Evolutionary conservation across 2,329 filamentous ascomycete species (phyloP).

Genomic region (Trichophyton verrucosum): DNA sequence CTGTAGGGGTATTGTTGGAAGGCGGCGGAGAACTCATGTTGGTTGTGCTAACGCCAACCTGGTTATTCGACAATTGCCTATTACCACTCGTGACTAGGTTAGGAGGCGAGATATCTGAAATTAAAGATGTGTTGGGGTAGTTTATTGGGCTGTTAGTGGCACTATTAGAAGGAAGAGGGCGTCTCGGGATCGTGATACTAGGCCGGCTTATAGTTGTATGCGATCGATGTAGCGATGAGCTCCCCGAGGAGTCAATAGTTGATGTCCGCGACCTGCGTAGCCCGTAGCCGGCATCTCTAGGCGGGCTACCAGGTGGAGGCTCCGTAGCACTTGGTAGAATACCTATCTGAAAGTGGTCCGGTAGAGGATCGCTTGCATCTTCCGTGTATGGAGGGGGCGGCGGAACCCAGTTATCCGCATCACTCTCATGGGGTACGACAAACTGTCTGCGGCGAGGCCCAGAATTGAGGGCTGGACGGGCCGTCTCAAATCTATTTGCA

Average conservation of each 20-base stretch:
- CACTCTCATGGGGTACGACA: constrained; percentile 72
- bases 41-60: neutral
- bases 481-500: constrained; percentile 9
- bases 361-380: constrained; percentile 19
- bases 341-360: constrained; percentile 25
- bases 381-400: constrained; percentile 62
- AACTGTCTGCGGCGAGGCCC: constrained; percentile 37
- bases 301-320: constrained; percentile 5
- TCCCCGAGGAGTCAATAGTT: constrained; percentile 17
- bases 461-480: constrained; percentile 6
- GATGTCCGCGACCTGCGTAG: constrained; percentile 17
- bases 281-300: neutral
- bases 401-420: constrained; percentile 79
- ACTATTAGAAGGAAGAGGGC: neutral
- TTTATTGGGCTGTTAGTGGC: neutral
- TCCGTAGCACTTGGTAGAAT: constrained; percentile 22
- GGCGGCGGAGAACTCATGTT: neutral
- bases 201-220: constrained; percentile 7
- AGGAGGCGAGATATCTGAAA: neutral
- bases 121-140: neutral
- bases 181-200: neutral
- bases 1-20: neutral
- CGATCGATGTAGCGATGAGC: constrained; percentile 9
- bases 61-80: neutral
- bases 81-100: neutral